Conservation (phyloP, 768 basidiomycete genomes). For the Tylopilus rubrobrunneus region DNA sequence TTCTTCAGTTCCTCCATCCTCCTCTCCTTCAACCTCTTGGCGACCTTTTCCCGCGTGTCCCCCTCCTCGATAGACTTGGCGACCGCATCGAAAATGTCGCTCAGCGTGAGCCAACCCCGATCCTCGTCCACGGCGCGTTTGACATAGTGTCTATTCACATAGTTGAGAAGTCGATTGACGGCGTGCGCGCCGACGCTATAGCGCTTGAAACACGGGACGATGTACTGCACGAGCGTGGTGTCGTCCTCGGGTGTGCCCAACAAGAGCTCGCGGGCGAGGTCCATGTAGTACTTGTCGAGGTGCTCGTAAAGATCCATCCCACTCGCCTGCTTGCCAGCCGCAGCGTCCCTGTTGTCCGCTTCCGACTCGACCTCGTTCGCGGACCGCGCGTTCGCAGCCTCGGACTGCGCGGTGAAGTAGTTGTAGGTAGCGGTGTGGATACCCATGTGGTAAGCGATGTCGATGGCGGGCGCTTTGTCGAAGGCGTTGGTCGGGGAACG, state of each 20-base stretch:
- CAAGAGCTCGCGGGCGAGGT: constrained; percentile 56
- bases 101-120: constrained; percentile 69
- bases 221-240: constrained; percentile 60
- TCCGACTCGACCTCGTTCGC: constrained; percentile 4
- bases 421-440: constrained; percentile 83
- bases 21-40: constrained; percentile 55
- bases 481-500: constrained; percentile 59
- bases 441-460: constrained; percentile 68
- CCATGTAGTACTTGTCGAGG: constrained; percentile 67
- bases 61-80: constrained; percentile 48
- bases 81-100: constrained; percentile 60
- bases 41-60: constrained; percentile 58
- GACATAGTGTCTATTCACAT: constrained; percentile 67
- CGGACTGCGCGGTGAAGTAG: constrained; percentile 65
- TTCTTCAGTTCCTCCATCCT: constrained; percentile 59
- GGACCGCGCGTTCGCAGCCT: constrained; percentile 34
- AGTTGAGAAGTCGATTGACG: constrained; percentile 70
- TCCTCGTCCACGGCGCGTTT: constrained; percentile 77
- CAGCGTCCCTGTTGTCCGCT: constrained; percentile 16
- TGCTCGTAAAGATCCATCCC: constrained; percentile 71
- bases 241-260: constrained; percentile 67
- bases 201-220: constrained; percentile 67
- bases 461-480: constrained; percentile 65
- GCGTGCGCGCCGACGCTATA: constrained; percentile 65
- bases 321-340: constrained; percentile 33